Conservation (phyloP, 345 rosid species). For the Brassica carinata region DNA sequence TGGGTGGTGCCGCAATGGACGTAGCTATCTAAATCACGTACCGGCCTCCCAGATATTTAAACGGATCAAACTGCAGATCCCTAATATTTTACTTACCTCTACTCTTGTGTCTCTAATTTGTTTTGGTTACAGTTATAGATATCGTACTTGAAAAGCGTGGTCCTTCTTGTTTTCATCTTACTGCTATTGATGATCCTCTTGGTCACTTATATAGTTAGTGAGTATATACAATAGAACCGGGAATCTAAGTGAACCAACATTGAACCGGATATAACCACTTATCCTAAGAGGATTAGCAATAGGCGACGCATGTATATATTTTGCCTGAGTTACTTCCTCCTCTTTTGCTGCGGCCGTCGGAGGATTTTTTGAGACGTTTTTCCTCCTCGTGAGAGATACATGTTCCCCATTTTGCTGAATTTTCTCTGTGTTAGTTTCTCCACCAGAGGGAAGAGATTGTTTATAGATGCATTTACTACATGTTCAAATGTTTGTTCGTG, state of each 20-base stretch:
- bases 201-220: too few relatives aligned
- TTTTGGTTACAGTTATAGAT: neutral
- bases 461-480: slow-evolving; percentile 12
- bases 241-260: too few relatives aligned
- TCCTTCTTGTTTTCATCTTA: neutral
- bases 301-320: slow-evolving; percentile 25
- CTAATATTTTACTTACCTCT: neutral
- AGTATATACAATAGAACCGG: too few relatives aligned
- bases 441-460: neutral
- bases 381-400: slow-evolving; percentile 43
- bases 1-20: neutral
- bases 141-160: neutral
- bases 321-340: slow-evolving; percentile 23
- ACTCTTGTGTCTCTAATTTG: neutral
- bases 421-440: neutral
- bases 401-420: slow-evolving; percentile 32
- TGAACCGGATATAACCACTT: too few relatives aligned
- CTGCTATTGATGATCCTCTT: too few relatives aligned
- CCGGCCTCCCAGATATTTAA: neutral
- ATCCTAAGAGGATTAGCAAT: neutral
- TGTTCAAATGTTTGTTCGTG: slow-evolving; percentile 29
- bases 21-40: neutral
- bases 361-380: slow-evolving; percentile 23
- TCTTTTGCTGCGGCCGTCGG: slow-evolving; percentile 14
- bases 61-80: neutral